Evolutionary conservation across 1,139 yeast species (phyloP).

Genomic region (Diutina siamensis): DNA sequence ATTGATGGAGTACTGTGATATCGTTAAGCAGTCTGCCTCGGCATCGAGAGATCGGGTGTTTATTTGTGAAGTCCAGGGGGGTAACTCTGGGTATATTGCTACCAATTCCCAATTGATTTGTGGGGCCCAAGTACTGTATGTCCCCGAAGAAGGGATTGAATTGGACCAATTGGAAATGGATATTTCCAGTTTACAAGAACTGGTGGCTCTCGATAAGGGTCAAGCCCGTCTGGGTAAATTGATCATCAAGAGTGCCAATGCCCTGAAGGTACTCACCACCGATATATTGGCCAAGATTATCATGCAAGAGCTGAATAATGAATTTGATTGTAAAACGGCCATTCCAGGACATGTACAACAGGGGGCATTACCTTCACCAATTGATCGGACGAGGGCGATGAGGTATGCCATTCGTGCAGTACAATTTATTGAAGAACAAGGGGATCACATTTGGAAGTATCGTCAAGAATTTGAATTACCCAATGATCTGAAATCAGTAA

Average conservation of each 20-base stretch:
- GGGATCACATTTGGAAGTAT: background rate
- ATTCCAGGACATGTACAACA: slow-evolving; percentile 98
- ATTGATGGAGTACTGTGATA: slow-evolving; percentile 66
- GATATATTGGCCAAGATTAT: slow-evolving; percentile 74
- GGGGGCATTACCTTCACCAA: slow-evolving; percentile 92
- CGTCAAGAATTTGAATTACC: background rate
- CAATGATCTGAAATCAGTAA: slow-evolving; percentile 15
- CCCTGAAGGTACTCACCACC: slow-evolving; percentile 74
- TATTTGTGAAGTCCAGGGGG: slow-evolving; percentile 81
- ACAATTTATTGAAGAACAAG: slow-evolving; percentile 54
- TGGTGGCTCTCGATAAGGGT: slow-evolving; percentile 48
- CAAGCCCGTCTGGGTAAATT: slow-evolving; percentile 70
- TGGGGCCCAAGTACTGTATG: slow-evolving; percentile 67
- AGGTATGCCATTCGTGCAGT: slow-evolving; percentile 84
- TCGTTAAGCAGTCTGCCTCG: slow-evolving; percentile 68
- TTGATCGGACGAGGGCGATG: slow-evolving; percentile 87
- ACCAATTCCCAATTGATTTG: slow-evolving; percentile 55
- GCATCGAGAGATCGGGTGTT: slow-evolving; percentile 70
- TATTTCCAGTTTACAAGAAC: slow-evolving; percentile 41
- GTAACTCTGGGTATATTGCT: slow-evolving; percentile 72
- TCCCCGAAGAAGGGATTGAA: slow-evolving; percentile 59
- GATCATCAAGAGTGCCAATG: slow-evolving; percentile 73
- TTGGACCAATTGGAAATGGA: slow-evolving; percentile 52
- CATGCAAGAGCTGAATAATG: slow-evolving; percentile 61
- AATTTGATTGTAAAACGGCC: slow-evolving; percentile 88